A percentile compares a stretch with the other conserved stretches of the same genome.
Evolutionary conservation across 202 grass and related monocot genomes (phyloP).

Genomic region (Schoenoplectus tabernaemontani): DNA sequence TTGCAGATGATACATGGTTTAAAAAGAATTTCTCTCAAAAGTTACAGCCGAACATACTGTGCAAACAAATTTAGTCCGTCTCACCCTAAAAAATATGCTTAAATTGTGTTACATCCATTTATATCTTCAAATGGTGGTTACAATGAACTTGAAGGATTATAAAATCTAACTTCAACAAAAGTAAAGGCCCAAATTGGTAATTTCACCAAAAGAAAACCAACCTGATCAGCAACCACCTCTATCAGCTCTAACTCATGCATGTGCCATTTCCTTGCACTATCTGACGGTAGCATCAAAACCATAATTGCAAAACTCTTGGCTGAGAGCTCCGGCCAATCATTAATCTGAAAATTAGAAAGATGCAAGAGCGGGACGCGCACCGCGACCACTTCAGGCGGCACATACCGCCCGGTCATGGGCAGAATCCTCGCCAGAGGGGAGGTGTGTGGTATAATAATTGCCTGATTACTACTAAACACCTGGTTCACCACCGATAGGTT

Average conservation of each 20-base stretch:
- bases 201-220: constrained; percentile 24
- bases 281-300: constrained; percentile 93
- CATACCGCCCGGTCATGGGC: constrained; percentile 58
- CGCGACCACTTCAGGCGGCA: constrained; percentile 84
- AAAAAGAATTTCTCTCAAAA: neutral
- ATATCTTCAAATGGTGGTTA: neutral
- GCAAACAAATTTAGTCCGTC: neutral
- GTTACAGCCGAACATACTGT: neutral
- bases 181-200: neutral
- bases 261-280: constrained; percentile 92
- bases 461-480: constrained; percentile 77
- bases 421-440: constrained; percentile 76
- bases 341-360: constrained; percentile 98
- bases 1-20: neutral
- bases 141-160: neutral
- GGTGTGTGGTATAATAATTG: constrained; percentile 86
- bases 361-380: constrained; percentile 81
- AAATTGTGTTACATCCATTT: neutral
- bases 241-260: constrained; percentile 86
- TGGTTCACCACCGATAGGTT: constrained; percentile 87
- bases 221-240: constrained; percentile 98
- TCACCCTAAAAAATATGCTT: neutral
- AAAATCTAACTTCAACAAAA: neutral
- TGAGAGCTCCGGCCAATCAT: constrained; percentile 94
- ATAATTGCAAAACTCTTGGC: constrained; percentile 89